Evolutionary conservation across 768 basidiomycete genomes (phyloP), one percentile per base, ranked within the genome.

Genomic region (Galerina marginata): DNA sequence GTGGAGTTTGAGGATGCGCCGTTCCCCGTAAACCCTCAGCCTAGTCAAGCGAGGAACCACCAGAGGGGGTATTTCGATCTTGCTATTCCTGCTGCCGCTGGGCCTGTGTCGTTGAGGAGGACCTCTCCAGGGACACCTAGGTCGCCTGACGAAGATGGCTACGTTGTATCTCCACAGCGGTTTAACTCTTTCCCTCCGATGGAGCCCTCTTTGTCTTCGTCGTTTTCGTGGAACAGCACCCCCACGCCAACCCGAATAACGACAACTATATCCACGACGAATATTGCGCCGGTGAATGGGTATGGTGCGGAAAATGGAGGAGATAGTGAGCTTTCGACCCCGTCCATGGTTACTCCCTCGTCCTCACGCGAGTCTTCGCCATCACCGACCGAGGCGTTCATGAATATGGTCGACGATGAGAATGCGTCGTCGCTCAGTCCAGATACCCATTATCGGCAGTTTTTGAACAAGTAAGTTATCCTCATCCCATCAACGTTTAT

Each of bases 401-500:
- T 59, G 49, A 69, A 57, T 50, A 25, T 52, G 54, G 14, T 47
- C 53, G 49, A 65, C 5, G 65, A 63, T 29, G 57, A 62, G n/a
- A 66, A 64, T 43, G 47, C 59, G 45, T 56, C 54, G 45, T 56
- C 54, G 14, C 43, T 56, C 43, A 73, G 68, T 61, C 74, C 77
- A n/a, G 69, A 75, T 20, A 75, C 79, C 23, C 79, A 79, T 62
- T 91, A 91, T 68, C 79, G 77, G 60, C 81, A 84, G 59, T 86
- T 92, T 60, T 70, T 92, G 59, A 84, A 85, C 72, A 86, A 79
- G 90, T 90, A 65, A 47, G 86, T 80, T 14, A 7, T 33, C 7
- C 29, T 7, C 29, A 33, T 33, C 29, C 29, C 29, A 3, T 7
- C 29, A 0, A 33, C 29, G 29, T 33, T 33, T 33, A 33, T 33